Percentiles rank a stretch among this genome's conserved stretches.
phyloP scores from a whole-genome alignment of 306 rosid species.

The Luffa aegyptiaca region DNA sequence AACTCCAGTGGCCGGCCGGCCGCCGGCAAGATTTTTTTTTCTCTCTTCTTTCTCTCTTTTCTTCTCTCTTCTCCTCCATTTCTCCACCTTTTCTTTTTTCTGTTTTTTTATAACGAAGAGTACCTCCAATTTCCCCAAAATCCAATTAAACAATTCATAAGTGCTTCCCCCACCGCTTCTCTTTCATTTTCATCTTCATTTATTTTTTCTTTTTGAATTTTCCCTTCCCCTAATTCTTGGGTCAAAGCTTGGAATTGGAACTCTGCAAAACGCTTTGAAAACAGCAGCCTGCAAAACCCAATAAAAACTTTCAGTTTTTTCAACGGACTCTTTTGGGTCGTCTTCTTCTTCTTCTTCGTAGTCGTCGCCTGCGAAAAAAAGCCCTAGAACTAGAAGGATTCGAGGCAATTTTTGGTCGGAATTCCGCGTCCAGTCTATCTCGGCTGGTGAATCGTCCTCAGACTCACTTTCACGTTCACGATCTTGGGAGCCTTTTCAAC shows the following conservation, averaged over 20 bases:
- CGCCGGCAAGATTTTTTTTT: no score
- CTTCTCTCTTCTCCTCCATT: no score
- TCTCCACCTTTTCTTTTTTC: no score
- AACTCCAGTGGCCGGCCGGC: no score
- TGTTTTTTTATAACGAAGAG: no score
- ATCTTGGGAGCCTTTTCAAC: constrained; percentile 53
- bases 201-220: no score
- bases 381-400: neutral
- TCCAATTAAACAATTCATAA: neutral
- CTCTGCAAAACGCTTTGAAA: neutral
- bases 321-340: neutral
- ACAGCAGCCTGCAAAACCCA: neutral
- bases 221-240: neutral
- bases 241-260: neutral
- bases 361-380: neutral
- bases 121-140: neutral
- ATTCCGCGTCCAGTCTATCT: constrained; percentile 27
- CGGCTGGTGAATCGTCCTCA: constrained; percentile 80
- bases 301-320: neutral
- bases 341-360: neutral
- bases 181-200: neutral
- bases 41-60: no score
- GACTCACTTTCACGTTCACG: constrained; percentile 57
- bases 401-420: neutral
- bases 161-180: neutral